Evolutionary conservation across 225 moss, liverwort and hornwort species (phyloP).

Genomic region (Bryum argenteum): DNA sequence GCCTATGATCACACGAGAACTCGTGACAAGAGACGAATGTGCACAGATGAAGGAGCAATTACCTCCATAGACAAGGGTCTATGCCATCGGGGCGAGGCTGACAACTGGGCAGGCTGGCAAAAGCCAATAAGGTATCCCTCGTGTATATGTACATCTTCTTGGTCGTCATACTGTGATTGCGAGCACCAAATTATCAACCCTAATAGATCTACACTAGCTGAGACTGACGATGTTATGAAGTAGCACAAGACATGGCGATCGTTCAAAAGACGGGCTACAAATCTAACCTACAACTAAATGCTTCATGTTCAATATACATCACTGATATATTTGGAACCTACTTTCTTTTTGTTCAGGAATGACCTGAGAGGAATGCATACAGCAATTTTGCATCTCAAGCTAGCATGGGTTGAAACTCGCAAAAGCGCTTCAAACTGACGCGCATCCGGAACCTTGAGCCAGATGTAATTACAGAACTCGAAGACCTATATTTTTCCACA

Average conservation of each 20-base stretch:
- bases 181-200: slow-evolving; percentile 40
- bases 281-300: slow-evolving; percentile 28
- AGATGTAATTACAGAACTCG: slow-evolving; percentile 46
- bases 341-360: slow-evolving; percentile 21
- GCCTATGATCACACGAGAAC: slow-evolving; percentile 1
- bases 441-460: slow-evolving; percentile 34
- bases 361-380: slow-evolving; percentile 27
- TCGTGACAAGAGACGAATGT: not conserved
- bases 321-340: slow-evolving; percentile 45
- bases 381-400: slow-evolving; percentile 40
- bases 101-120: slow-evolving; percentile 78
- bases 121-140: slow-evolving; percentile 74
- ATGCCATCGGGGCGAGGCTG: slow-evolving; percentile 84
- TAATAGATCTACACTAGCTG: slow-evolving; percentile 37
- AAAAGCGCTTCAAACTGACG: slow-evolving; percentile 22
- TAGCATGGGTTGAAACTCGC: slow-evolving; percentile 13
- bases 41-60: slow-evolving; percentile 8
- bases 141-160: slow-evolving; percentile 73
- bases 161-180: slow-evolving; percentile 35
- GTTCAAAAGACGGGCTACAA: slow-evolving; percentile 8
- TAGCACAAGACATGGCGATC: slow-evolving; percentile 22
- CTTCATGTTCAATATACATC: slow-evolving; percentile 58
- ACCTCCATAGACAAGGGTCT: slow-evolving; percentile 95
- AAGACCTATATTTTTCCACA: slow-evolving; percentile 32
- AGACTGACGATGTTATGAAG: slow-evolving; percentile 30